These are phyloP conservation scores for Erythrophleum fordii DNA, from an alignment of 306 rosid genomes.

Conservation along the genomic window DNA sequence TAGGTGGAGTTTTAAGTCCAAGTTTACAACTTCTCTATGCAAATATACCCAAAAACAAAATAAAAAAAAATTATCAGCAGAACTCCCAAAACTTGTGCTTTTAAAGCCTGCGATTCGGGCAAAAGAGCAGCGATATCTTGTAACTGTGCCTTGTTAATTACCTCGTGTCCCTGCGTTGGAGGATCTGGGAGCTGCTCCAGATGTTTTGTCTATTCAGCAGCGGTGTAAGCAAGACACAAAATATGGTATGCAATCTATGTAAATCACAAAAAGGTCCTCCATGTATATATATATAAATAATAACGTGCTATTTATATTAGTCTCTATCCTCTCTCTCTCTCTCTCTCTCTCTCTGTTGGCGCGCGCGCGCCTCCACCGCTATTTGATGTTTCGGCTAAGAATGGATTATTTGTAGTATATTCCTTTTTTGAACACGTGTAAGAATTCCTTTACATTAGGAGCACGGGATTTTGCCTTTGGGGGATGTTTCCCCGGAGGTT, in stretches of 20 bases:
- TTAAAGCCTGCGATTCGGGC: neutral
- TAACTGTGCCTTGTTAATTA: neutral
- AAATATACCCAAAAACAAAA: neutral
- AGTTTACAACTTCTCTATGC: neutral
- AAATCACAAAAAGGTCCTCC: neutral
- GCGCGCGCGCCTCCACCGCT: constrained; percentile 28
- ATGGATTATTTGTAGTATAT: no score
- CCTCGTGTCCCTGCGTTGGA: neutral
- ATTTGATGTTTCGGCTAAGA: neutral
- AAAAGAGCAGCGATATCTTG: neutral
- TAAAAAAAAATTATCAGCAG: neutral
- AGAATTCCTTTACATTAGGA: no score
- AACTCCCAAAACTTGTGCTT: neutral
- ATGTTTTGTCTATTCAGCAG: neutral
- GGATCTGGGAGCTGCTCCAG: neutral
- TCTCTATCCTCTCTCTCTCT: neutral
- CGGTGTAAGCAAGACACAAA: neutral
- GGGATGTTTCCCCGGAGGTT: neutral
- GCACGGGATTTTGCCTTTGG: neutral
- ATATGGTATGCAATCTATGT: neutral
- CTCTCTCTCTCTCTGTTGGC: neutral
- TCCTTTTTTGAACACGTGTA: neutral
- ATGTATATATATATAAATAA: neutral
- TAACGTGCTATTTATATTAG: neutral
- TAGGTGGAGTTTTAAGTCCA: neutral